Evolutionary conservation across 768 basidiomycete genomes (phyloP).

Genomic region (Cystobasidium onofrii): DNA sequence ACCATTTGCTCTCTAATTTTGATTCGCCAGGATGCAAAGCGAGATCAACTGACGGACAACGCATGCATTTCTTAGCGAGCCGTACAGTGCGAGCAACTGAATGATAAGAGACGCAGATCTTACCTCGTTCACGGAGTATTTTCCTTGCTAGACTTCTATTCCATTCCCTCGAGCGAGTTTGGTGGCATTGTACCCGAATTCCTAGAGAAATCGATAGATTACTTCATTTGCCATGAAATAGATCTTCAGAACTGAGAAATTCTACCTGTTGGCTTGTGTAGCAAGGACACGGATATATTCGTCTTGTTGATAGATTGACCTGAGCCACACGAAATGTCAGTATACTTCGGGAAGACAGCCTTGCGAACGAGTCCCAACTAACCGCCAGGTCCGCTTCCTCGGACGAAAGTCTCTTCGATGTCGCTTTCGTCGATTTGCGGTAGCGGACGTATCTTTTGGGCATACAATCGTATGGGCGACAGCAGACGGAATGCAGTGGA

Average conservation of each 20-base stretch:
- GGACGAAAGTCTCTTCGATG: slow-evolving; percentile 30
- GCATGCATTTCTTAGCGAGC: too few species aligned
- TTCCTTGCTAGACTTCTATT: slow-evolving; percentile 29
- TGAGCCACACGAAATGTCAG: background rate
- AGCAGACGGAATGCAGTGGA: background rate
- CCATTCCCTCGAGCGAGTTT: slow-evolving; percentile 28
- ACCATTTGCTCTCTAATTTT: slow-evolving; percentile 30
- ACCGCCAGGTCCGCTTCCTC: slow-evolving; percentile 15
- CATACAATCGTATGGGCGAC: background rate
- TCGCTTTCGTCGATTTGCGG: slow-evolving; percentile 16
- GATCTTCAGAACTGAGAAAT: background rate
- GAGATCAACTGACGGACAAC: slow-evolving; percentile 31
- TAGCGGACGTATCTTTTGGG: slow-evolving; percentile 1
- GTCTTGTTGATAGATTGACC: slow-evolving; percentile 29
- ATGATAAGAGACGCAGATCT: too few species aligned
- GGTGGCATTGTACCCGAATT: slow-evolving; percentile 35
- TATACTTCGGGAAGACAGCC: background rate
- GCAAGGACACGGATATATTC: slow-evolving; percentile 30
- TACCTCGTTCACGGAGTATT: slow-evolving; percentile 32
- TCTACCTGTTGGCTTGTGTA: slow-evolving; percentile 31
- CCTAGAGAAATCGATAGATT: background rate
- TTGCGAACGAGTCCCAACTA: background rate
- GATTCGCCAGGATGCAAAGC: slow-evolving; percentile 25
- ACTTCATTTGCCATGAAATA: background rate
- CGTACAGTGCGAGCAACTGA: too few species aligned